A percentile compares a stretch with the other conserved stretches of the same genome.
These are phyloP conservation scores for Cystobasidium sp. DNA, from an alignment of 1,284 basidiomycete genomes.

Conservation along the genomic window DNA sequence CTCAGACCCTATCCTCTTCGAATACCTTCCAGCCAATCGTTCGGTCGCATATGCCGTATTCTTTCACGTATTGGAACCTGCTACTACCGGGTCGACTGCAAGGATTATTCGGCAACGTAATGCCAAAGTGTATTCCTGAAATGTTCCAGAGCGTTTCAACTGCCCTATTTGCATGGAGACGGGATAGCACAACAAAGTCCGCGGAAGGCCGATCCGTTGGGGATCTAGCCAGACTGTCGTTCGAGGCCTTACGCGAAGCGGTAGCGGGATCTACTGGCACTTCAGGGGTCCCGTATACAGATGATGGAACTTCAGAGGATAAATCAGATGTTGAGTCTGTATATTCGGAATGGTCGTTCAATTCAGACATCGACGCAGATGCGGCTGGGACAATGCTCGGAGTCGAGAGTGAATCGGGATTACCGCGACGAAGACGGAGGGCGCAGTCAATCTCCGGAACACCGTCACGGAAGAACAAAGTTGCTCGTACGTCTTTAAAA, in stretches of 20 bases:
- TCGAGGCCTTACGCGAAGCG: not conserved
- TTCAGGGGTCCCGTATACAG: no score
- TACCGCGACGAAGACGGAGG: not conserved
- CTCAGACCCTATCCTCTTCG: not conserved
- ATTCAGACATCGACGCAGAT: no score
- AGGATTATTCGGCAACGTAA: no score
- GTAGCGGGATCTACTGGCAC: not conserved
- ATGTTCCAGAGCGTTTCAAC: no score
- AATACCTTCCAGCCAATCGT: not conserved
- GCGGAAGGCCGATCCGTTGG: no score
- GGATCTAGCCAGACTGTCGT: no score
- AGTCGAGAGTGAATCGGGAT: not conserved
- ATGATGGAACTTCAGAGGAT: no score
- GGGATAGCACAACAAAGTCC: no score
- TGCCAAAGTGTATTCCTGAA: no score
- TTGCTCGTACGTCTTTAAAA: not conserved
- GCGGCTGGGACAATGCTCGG: not conserved
- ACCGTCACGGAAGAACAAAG: not conserved
- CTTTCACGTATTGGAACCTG: not conserved
- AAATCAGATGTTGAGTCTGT: no score
- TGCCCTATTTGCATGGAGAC: no score
- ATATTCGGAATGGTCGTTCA: no score
- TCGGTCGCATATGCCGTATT: not conserved
- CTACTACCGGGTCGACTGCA: not conserved
- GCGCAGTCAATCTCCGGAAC: slow-evolving; percentile 1